Base-by-base conservation (phyloP, 108 stramenopile genomes). In the Fragilaria crotonensis region DNA sequence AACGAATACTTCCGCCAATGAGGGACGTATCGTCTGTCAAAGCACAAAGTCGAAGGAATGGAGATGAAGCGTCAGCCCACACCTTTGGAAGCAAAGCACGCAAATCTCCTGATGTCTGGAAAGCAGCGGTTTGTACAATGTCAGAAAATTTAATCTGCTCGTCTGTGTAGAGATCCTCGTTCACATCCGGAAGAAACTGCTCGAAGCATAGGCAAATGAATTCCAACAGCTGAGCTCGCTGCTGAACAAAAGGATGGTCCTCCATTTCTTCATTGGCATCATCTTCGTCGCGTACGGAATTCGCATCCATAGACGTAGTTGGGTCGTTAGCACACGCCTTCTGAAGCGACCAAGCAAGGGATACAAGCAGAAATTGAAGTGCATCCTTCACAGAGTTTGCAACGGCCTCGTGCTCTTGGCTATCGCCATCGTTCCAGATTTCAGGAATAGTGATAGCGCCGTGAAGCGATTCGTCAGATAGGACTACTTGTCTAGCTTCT, bases 171-270 rank as follows among this genome's bases (percentile, higher is more conserved):
- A 52, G 68, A 18, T 48, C 59, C 7, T 54, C 58, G 25, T 81
- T 75, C 29, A 79, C 81, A 28, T 80, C 70, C 28, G 51, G 57
- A 30, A 83, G 52, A 59, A 71, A 79, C 20, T 86, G 80, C 25
- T 85, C 83, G 51, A 81, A 92, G 56, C 81, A 87, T 3, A 78
- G 67, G 22, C 76, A 70, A 30, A 86, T 56, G 3, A 86, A 66
- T 20, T 76, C 70, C 9, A 84, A 49, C 30, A 87, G 52, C 27
- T 66, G 61, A 47, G 83, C 70, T 23, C 90, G 77, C n/a, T 85
- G 60, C 23, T 72, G 56, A 50, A 84, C 45, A 3, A 86, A 59
- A 23, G 66, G 60, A 58, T 71, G 71, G 57, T 75, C 70, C 2
- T 69, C 70, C 32, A 59, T 62, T 27, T 71, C 64, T 11, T 54